phyloP scores from a whole-genome alignment of 352 stramenopile species.

The Globisporangium recalcitrans region DNA sequence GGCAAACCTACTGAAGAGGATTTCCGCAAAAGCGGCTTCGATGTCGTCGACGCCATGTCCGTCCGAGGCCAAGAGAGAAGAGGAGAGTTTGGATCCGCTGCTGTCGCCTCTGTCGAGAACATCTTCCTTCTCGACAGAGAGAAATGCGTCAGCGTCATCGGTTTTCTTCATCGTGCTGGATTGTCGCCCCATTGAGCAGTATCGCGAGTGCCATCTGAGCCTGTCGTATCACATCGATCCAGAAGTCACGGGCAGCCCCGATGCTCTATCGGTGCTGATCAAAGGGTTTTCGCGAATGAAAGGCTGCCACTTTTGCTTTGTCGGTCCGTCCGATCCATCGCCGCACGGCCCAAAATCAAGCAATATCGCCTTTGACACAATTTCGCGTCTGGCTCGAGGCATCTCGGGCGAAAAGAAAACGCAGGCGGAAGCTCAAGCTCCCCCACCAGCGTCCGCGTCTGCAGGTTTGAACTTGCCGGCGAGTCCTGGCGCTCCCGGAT shows the following conservation, averaged over 20 bases:
- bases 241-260: slow-evolving; percentile 60
- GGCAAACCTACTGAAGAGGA: slow-evolving; percentile 59
- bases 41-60: neutral
- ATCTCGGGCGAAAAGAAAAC: slow-evolving; percentile 55
- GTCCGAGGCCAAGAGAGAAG: neutral
- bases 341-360: slow-evolving; percentile 20
- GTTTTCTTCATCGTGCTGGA: slow-evolving; percentile 83
- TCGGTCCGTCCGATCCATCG: slow-evolving; percentile 48
- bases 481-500: slow-evolving; percentile 21
- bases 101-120: slow-evolving; percentile 21
- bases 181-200: slow-evolving; percentile 70
- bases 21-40: slow-evolving; percentile 18
- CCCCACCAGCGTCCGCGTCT: slow-evolving; percentile 8
- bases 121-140: slow-evolving; percentile 35
- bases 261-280: slow-evolving; percentile 68
- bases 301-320: slow-evolving; percentile 87
- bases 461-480: slow-evolving; percentile 1
- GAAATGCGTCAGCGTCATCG: slow-evolving; percentile 30
- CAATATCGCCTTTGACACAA: slow-evolving; percentile 43
- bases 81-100: slow-evolving; percentile 31
- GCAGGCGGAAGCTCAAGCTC: neutral
- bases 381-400: slow-evolving; percentile 45
- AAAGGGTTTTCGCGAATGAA: slow-evolving; percentile 84
- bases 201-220: slow-evolving; percentile 72
- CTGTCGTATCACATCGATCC: slow-evolving; percentile 87